Conservation (phyloP, 148 eudicot genomes). For the Rhododendron mucronatum region DNA sequence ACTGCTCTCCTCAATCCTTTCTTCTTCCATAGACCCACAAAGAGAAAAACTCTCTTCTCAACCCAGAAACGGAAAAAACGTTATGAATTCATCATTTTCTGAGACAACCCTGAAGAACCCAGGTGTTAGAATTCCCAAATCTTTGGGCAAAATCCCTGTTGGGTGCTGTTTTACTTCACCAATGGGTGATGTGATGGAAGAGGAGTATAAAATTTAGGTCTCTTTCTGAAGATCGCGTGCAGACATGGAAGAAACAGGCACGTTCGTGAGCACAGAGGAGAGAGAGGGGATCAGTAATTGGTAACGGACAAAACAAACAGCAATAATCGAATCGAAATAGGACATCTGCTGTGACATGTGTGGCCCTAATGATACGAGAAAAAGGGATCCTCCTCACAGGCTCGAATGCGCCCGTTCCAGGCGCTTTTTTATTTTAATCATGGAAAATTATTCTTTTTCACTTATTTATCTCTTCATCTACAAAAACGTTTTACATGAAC, state of each 20-base stretch:
- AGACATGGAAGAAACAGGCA: neutral
- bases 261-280: neutral
- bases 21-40: constrained; percentile 44
- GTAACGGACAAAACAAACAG: neutral
- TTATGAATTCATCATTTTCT: neutral
- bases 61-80: neutral
- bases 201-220: neutral
- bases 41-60: neutral
- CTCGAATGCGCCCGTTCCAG: no score
- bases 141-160: neutral
- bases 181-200: neutral
- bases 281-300: neutral
- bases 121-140: neutral
- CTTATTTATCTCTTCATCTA: no score
- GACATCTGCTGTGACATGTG: neutral
- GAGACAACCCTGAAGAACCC: neutral
- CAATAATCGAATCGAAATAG: neutral
- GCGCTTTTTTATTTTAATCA: no score
- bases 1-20: constrained; percentile 53
- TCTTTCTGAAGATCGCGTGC: neutral
- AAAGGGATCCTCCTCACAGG: neutral
- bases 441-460: no score
- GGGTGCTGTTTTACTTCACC: neutral
- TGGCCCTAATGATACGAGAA: neutral
- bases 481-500: no score